A percentile compares a stretch with the other conserved stretches of the same genome.
Evolutionary conservation across 495 filamentous ascomycete species (phyloP).

Genomic region (Penicillium cosmopolitanum): DNA sequence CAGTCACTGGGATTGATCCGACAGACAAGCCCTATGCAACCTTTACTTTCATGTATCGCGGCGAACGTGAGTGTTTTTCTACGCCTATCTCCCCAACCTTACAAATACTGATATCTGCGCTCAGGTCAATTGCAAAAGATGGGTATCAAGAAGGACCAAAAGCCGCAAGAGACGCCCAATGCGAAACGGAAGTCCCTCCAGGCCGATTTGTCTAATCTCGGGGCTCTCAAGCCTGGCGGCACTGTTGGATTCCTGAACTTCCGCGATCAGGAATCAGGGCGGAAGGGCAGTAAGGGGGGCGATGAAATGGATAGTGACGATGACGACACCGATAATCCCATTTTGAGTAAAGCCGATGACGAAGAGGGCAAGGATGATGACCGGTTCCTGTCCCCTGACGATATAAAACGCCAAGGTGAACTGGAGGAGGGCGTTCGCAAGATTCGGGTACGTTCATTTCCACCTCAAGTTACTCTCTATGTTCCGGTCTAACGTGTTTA

Average conservation of each 20-base stretch:
- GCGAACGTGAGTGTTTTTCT: constrained; percentile 72
- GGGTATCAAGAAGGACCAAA: constrained; percentile 73
- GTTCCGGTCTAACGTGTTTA: constrained; percentile 17
- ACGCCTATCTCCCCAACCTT: background rate
- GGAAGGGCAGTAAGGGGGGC: constrained; percentile 50
- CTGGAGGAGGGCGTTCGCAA: constrained; percentile 88
- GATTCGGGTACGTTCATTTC: constrained; percentile 74
- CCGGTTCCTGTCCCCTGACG: constrained; percentile 68
- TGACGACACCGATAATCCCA: constrained; percentile 60
- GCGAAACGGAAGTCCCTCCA: constrained; percentile 76
- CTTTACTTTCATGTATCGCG: constrained; percentile 98
- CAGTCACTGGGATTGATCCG: constrained; percentile 96
- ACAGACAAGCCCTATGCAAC: constrained; percentile 94
- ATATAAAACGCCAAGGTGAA: constrained; percentile 81
- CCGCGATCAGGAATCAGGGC: constrained; percentile 66
- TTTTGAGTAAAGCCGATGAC: constrained; percentile 67
- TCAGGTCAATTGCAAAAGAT: constrained; percentile 91
- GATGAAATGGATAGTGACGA: constrained; percentile 69
- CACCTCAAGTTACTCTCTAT: background rate
- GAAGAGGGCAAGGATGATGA: constrained; percentile 72
- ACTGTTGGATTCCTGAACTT: constrained; percentile 91
- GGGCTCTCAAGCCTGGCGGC: constrained; percentile 77
- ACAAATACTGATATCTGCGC: constrained; percentile 30
- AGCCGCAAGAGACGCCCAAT: constrained; percentile 58
- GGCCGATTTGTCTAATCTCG: constrained; percentile 81